Base-by-base conservation (phyloP, 202 grass and related monocot species). In the Eragrostis tef region DNA sequence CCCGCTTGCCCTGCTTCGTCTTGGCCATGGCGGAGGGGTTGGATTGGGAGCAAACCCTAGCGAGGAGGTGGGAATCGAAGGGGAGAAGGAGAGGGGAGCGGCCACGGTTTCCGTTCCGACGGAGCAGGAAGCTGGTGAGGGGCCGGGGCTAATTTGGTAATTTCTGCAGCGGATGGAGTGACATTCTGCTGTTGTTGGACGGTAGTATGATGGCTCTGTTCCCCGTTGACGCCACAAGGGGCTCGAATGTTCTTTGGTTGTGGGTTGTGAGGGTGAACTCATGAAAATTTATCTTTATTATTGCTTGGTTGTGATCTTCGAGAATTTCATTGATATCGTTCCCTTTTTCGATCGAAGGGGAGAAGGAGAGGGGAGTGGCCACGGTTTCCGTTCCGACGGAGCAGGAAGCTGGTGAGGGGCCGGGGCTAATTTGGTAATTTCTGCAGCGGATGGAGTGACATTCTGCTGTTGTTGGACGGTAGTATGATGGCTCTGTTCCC, bases 1-100 rank as follows among this genome's bases (percentile, higher is more conserved):
- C 93, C 52, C 88, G 83, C 90, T 86, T 97, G 22, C 90, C 88
- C 31, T 90, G 93, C 81, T 93, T 97, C 47, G 93, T 97, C 83
- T 93, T 97, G 57, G 90, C 90, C 93, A 93, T 96, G 84, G 72
- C 64, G 51, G 67, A 27, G 54, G 64, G 12, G 56, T 8, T 47
- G 48, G 77, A 73, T 77, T 70, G 64, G 50, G 53, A 51, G 58
- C 42, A 81, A 91, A 87, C 81, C 85, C 85, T 85, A 85, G 85
- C 70, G 15, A 29, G 14, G 61, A 57, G 72, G 24, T 34, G 50
- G 50, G 42, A 43, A 47, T 17, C 13, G 57, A 9, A 48, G 62
- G 7, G 19, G 7, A 14, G 12, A 43, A 54, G 47, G 2, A 2
- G 7, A 19, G 64, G 70, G 61, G 63, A n/a, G 64, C 8, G 36